Conservation (phyloP, 139 green algal species). For the Medakamo hakoo region DNA sequence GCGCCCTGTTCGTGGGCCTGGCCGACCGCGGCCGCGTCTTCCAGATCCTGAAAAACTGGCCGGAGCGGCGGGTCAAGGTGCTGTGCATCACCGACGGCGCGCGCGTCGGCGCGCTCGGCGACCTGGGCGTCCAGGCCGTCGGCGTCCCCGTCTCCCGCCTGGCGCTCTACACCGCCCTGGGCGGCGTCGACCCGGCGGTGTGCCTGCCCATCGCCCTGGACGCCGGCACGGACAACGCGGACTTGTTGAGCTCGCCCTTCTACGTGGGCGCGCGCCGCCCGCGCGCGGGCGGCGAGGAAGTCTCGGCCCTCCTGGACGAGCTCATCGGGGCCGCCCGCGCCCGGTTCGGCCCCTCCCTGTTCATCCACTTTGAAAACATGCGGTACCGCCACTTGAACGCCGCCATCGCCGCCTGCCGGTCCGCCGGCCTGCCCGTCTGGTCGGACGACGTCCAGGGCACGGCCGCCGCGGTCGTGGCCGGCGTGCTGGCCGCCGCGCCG, state of each 20-base stretch:
- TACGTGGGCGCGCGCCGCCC: slow-evolving; percentile 37
- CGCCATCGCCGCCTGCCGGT: slow-evolving; percentile 54
- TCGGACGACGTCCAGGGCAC: slow-evolving; percentile 46
- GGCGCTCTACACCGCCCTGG: slow-evolving; percentile 58
- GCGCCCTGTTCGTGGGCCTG: slow-evolving; percentile 66
- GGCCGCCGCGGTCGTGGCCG: slow-evolving; percentile 53
- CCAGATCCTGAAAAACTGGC: slow-evolving; percentile 82
- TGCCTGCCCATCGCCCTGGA: slow-evolving; percentile 66
- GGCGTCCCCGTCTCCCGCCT: slow-evolving; percentile 42
- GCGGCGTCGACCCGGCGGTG: slow-evolving; percentile 50
- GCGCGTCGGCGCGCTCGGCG: slow-evolving; percentile 42
- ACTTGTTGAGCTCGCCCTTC: slow-evolving; percentile 17
- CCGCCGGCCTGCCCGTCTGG: slow-evolving; percentile 57
- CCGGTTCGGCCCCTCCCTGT: slow-evolving; percentile 56
- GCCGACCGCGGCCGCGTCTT: slow-evolving; percentile 48
- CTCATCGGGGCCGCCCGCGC: slow-evolving; percentile 47
- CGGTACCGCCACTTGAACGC: slow-evolving; percentile 43
- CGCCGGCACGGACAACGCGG: slow-evolving; percentile 39
- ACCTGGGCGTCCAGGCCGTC: slow-evolving; percentile 60
- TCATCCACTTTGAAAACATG: slow-evolving; percentile 73
- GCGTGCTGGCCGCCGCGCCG: slow-evolving; percentile 44
- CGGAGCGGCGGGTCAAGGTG: slow-evolving; percentile 60
- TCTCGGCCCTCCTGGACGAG: slow-evolving; percentile 69
- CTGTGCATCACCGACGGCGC: slow-evolving; percentile 71
- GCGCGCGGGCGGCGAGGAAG: slow-evolving; percentile 49